Base-by-base conservation (phyloP, 2,329 filamentous ascomycete species). In the Pseudogymnoascus sp. region DNA sequence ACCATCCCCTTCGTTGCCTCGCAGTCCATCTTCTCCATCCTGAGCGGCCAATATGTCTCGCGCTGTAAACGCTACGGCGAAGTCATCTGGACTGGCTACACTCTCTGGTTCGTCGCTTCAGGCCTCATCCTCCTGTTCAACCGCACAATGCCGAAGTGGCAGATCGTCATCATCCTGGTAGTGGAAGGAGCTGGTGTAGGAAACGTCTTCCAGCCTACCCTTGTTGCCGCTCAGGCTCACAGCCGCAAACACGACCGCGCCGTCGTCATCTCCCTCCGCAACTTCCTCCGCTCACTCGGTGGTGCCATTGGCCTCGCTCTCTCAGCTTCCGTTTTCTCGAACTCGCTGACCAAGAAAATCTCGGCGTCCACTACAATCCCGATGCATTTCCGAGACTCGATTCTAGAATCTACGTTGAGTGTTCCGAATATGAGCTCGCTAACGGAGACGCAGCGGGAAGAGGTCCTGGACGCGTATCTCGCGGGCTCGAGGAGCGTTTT, bases 251-350 rank as follows among this genome's bases (percentile, higher is more conserved):
- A 78, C 0, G 80, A 86, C 47, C 78, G 85, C 18, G 85, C 85
- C 0, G 81, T 87, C 1, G 80, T 86, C 18, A 87, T 86, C 37
- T 83, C 82, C 2, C 80, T 82, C 61, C 78, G 85, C 1, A 88
- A 88, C 67, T 87, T 87, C 69, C 77, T 86, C 65, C 80, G 85
- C 6, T 81, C 79, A 56, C 74, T 84, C 3, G 84, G 85, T 8
- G 84, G 84, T 23, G 77, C 84, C 1, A 76, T 80, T 12, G 84
- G 84, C 0, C 77, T 88, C 0, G 83, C 83, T 0, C 74, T 86
- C 7, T 82, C 80, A 0, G 82, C 82, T 1, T 81, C 82, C 2
- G 73, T 85, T 1, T 72, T 81, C 18, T 72, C 70, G 1, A 71
- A 74, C 69, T 63, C 75, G 69, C 37, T 73, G n/a, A 67, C 67